Base-by-base conservation (phyloP, 1,284 basidiomycete genomes). In the Naganishia cerealis region DNA sequence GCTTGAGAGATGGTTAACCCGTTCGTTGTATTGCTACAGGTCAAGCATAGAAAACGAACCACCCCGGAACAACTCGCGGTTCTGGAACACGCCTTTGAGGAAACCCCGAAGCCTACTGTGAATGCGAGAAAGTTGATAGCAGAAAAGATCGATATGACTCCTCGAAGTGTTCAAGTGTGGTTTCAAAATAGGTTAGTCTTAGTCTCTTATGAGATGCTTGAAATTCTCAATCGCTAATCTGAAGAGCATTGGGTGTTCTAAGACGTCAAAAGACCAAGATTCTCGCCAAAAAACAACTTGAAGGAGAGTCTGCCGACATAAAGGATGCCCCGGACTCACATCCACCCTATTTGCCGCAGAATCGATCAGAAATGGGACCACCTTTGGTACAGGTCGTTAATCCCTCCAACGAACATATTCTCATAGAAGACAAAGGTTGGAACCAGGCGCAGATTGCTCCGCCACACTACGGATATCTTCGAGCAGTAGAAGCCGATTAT, bases 161-260 rank as follows among this genome's bases (percentile, higher is more conserved):
- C 92, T 29, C 84, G 94, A 70, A 92, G 92, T 53, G 91, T 97
- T 1, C 94, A 97, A 85, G 93, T 94, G 50, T 92, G 91, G 91
- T 94, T 94, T 80, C 91, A 93, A 81, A 94, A 94, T 78, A 85
- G 91, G 89, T 90, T 74, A 72, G 82, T 80, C 59, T 42, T 7
- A 16, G 33, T 38, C 53, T 43, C 53, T 16, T 33, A 24, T 16
- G n/a, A 55, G 42, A 21, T 29, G 12, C 24, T 18, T 24, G 52
- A 39, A 21, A 29, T 3, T 33, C 40, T 43, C 5, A 4, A 29
- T 21, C 18, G n/a, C 43, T 56, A n/a, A 43, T 29, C 39, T 42
- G 7, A 26, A 13, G 43, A 36, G 29, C 29, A 16, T 24, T 46
- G n/a, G n/a, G 13, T 33, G 18, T 52, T 63, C 10, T 7, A 39